Conservation (phyloP, 1,139 yeast species). For the Yamadazyma siamensis region DNA sequence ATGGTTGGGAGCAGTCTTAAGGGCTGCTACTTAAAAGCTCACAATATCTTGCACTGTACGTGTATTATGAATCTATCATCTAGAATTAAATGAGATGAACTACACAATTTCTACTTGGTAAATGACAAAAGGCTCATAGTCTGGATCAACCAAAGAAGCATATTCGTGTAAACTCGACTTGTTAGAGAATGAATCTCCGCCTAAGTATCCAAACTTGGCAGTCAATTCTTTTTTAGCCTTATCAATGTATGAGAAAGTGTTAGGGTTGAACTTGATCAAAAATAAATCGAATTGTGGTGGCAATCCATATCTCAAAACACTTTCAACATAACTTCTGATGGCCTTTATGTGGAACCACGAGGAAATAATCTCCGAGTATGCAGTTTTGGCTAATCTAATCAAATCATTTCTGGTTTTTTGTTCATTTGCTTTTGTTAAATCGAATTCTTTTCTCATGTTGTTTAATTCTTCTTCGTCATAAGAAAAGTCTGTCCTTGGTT, state of each 20-base stretch:
- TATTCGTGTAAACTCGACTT: conserved; percentile 72
- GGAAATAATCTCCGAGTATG: conserved; percentile 79
- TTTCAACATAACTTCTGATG: conserved; percentile 53
- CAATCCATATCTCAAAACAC: conserved; percentile 88
- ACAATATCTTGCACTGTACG: no score
- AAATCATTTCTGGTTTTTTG: conserved; percentile 73
- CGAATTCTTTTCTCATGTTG: conserved; percentile 73
- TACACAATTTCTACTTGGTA: conserved; percentile 50
- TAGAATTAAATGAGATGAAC: no score
- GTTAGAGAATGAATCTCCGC: conserved; percentile 82
- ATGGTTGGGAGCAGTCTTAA: no score
- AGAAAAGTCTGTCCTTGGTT: conserved; percentile 83
- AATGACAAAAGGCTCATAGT: conserved; percentile 92
- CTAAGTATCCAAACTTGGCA: conserved; percentile 79
- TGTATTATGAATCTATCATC: no score
- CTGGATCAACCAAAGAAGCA: conserved; percentile 88
- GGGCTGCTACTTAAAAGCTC: no score
- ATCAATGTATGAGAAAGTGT: conserved; percentile 41
- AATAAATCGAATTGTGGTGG: conserved; percentile 86
- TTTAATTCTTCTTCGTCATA: conserved; percentile 77
- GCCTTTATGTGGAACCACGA: conserved; percentile 87
- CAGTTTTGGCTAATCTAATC: conserved; percentile 78
- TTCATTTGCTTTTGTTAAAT: conserved; percentile 71
- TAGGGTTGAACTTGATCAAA: conserved; percentile 42
- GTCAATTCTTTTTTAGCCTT: conserved; percentile 68